Conservation (phyloP, 257 asterid species). For the Gentiana dahurica region DNA sequence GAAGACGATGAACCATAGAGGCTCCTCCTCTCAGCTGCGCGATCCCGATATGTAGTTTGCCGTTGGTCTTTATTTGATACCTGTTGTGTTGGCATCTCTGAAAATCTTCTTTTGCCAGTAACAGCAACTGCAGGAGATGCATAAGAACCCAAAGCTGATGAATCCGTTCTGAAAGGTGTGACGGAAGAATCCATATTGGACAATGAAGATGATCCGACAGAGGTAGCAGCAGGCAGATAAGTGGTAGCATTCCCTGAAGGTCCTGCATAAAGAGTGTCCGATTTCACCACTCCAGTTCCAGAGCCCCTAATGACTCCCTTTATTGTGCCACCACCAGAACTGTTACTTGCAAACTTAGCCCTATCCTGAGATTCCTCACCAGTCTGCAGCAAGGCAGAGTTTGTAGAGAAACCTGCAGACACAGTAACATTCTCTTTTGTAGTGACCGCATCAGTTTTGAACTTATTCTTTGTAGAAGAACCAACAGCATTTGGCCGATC, state of each 20-base stretch:
- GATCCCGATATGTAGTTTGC: constrained; percentile 72
- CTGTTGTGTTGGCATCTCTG: constrained; percentile 65
- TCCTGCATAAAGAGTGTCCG: constrained; percentile 53
- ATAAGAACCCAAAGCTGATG: constrained; percentile 77
- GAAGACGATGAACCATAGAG: constrained; percentile 78
- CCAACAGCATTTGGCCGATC: constrained; percentile 44
- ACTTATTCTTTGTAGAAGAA: constrained; percentile 43
- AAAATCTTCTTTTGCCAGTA: constrained; percentile 84
- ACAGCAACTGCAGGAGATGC: constrained; percentile 46
- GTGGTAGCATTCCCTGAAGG: constrained; percentile 36
- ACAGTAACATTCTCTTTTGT: constrained; percentile 27
- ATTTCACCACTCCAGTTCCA: constrained; percentile 79
- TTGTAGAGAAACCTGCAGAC: constrained; percentile 26
- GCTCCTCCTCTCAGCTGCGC: constrained; percentile 97
- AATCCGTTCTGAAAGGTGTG: constrained; percentile 69
- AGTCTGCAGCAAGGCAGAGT: constrained; percentile 29
- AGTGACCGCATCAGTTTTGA: constrained; percentile 32
- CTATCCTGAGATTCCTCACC: constrained; percentile 53
- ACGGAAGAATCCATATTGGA: constrained; percentile 34
- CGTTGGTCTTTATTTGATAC: constrained; percentile 50
- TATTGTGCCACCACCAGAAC: constrained; percentile 58
- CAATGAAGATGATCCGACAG: constrained; percentile 30
- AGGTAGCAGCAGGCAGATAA: constrained; percentile 19
- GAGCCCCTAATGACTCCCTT: constrained; percentile 90
- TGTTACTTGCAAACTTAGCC: constrained; percentile 33